Evolutionary conservation across 2,329 filamentous ascomycete genomes (phyloP), one percentile per base, ranked within the genome.

Genomic region (Xylaria sp.): DNA sequence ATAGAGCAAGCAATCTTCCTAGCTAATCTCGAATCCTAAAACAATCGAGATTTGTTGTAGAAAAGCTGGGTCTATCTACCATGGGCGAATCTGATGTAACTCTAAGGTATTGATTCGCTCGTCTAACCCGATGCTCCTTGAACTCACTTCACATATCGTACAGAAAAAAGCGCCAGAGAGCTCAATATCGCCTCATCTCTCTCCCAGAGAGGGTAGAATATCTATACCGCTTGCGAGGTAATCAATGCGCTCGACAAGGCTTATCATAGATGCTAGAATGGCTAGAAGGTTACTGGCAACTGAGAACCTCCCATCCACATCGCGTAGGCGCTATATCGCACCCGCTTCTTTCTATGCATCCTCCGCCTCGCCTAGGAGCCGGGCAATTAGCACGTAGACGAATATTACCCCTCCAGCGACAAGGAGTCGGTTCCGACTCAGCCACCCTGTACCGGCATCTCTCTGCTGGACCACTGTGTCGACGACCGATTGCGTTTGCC

Each of bases 371-470:
- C 88, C 87, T 35, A 97, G 77, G 14, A 96, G 76, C 69, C 94
- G 84, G 33, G 92, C 90, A 60, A 96, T 82, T 52, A 97, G 78
- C 11, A 96, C 93, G 77, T 97, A 98, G 15, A 89, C 78, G 73
- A 98, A 91, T 28, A 97, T 82, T 17, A 87, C 78, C 0, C 83
- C 87, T 8, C 91, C 86, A 0, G 87, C 84, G 49, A 97, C 80
- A 71, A 90, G 83, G 66, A 94, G 82, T 79, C 92, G 95, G 79
- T 97, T 92, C 65, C 88, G 85, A 68, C 87, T 84, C 66, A 96
- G 76, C 92, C 92, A 98, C 61, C 92, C 87, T 70, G 92, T 88
- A 0, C 92, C 92, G 2, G 90, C 92, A 68, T 95, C 89, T 67
- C 91, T 88, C 84, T 80, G 89, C 84, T 84, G 92, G 77, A 78